Evolutionary conservation across 305 asterid genomes (phyloP).

Genomic region (Solanum hybrid): DNA sequence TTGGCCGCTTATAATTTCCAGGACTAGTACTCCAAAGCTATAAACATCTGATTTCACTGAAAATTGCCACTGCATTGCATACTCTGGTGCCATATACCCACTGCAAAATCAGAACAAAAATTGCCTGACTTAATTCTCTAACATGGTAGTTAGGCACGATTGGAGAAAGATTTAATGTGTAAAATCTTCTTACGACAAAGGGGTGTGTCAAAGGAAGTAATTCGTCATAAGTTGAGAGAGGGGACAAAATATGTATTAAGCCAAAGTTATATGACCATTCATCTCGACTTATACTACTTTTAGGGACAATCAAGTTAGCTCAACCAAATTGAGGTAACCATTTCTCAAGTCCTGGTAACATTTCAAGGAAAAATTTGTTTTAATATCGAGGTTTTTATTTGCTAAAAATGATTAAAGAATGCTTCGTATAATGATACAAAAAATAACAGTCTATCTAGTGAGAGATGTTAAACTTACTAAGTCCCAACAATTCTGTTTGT

Average conservation of each 20-base stretch:
- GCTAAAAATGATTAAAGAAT: not conserved
- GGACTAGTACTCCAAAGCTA: slow-evolving; percentile 12
- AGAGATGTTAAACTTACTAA: no score
- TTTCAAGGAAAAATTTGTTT: not conserved
- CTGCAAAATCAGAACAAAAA: not conserved
- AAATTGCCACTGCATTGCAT: slow-evolving; percentile 6
- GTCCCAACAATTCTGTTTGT: no score
- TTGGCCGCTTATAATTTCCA: slow-evolving; percentile 6
- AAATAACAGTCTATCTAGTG: not conserved
- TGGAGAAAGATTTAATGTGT: not conserved
- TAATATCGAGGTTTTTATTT: not conserved
- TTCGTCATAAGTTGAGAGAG: not conserved
- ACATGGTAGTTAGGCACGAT: not conserved
- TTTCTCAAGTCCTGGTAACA: not conserved
- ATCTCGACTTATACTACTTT: not conserved
- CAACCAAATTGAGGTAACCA: not conserved
- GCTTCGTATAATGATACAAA: not conserved
- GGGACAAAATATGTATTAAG: not conserved
- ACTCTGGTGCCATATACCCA: slow-evolving; percentile 17
- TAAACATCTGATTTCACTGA: slow-evolving; percentile 14
- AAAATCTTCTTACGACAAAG: not conserved
- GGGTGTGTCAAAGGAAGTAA: not conserved
- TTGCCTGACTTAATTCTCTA: not conserved
- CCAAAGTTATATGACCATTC: not conserved
- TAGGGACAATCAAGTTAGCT: not conserved